Base-by-base conservation (phyloP, 2,329 filamentous ascomycete genomes). In the Colletotrichum sansevieriae region DNA sequence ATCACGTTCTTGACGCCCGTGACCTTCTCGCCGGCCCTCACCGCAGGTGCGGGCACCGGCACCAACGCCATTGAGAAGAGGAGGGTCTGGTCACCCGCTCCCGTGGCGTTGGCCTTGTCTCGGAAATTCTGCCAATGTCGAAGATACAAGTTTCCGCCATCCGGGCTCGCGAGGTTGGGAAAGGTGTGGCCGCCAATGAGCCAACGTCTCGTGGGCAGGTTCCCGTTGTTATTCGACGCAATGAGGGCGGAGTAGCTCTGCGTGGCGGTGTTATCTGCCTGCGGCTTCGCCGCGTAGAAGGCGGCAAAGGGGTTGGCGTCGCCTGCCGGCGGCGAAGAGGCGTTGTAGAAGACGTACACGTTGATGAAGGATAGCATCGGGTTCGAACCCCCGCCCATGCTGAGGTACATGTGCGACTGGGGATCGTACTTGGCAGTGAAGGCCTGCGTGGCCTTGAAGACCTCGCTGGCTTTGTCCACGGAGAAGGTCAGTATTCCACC, bases 1-100 rank as follows among this genome's bases (percentile, higher is more conserved):
- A 59, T 59, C 15, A 39, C 56, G n/a, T 59, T 47, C 20, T 59
- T 59, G 22, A 47, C 56, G 8, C 43, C 56, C 25, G 20, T 47
- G 37, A 47, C 29, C 11, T 44, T 47, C 41, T 59, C 22, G 18
- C 56, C 56, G 8, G 43, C 43, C 4, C 43, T 18, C 41, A 59
- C 22, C 10, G 33, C 56, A 37, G 25, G 29, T 2, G 52, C 52
- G 12, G 52, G 52, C 9, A 56, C 35, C 11, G 52, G 52, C 6
- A 56, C 52, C 3, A 56, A 29, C 8, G 52, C 35, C 18, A 56
- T 41, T 11, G 52, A 25, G 33, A 56, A 41, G 1, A 56, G 33
- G n/a, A 56, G 52, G 9, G 18, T 10, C 15, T 37, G 2, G 29
- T 54, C 22, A 11, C 25, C 49, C 10, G 25, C 49, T 0, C 13